A percentile compares a stretch with the other conserved stretches of the same genome.
Conservation (phyloP, 2,329 filamentous ascomycete species). For the Cladophialophora carrionii region DNA sequence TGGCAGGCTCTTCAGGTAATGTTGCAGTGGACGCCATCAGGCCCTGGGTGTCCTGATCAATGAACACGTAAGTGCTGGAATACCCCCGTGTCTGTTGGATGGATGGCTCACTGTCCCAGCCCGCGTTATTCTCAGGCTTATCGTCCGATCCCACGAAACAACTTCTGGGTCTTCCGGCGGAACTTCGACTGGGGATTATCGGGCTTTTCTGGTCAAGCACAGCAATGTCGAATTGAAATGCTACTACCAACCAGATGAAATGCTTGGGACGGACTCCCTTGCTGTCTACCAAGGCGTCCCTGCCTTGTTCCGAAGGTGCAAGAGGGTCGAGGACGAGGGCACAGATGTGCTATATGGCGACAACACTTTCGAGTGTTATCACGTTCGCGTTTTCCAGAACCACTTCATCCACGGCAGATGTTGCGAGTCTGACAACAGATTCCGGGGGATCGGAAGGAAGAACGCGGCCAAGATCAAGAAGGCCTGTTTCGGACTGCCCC, state of each 20-base stretch:
- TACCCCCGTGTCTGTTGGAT: background rate
- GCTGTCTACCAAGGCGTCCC: background rate
- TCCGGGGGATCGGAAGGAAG: background rate
- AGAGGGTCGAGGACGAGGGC: slow-evolving; percentile 2
- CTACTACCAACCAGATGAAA: background rate
- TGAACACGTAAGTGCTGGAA: background rate
- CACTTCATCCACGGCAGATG: slow-evolving; percentile 2
- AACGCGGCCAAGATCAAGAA: slow-evolving; percentile 12
- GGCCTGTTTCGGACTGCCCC: slow-evolving; percentile 1
- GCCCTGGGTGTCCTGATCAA: background rate
- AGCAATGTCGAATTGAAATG: background rate
- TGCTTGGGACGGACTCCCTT: background rate
- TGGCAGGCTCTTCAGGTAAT: background rate
- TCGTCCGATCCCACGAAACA: background rate
- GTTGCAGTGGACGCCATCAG: background rate
- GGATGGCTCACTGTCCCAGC: slow-evolving; percentile 2
- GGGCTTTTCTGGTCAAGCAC: background rate
- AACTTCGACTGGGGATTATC: background rate
- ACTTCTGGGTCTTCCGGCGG: background rate
- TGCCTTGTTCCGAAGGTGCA: background rate
- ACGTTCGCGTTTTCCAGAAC: background rate
- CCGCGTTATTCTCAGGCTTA: background rate
- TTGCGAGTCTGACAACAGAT: background rate
- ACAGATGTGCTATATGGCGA: slow-evolving; percentile 9
- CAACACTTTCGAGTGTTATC: slow-evolving; percentile 11